Base-by-base conservation (phyloP, 768 basidiomycete species). In the Candolleomyces aberdarensis region DNA sequence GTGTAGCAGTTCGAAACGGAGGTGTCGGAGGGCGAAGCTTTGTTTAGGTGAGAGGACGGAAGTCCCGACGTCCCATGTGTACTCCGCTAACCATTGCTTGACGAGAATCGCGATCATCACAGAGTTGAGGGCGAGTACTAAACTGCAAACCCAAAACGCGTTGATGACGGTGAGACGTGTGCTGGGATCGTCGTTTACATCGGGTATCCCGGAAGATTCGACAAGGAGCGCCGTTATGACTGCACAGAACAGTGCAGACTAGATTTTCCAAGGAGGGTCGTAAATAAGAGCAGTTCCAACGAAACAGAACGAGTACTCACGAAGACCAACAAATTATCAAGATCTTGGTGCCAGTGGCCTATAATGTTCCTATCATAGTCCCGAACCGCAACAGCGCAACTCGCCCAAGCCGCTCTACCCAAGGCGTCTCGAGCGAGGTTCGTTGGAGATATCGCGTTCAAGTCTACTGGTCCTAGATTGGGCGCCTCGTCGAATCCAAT, bases 171-270 rank as follows among this genome's bases (percentile, higher is more conserved):
- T 26, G 26, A 26, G 26, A 26, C 26, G 26, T 26, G 26, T 26
- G 26, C 26, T 26, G 26, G 26, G 26, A 26, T 26, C 26, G 26
- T 26, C 26, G 10, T 11, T 8, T 19, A 51, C 26, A 26, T 26
- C 3, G 26, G 26, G 26, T 2, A 26, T 26, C 26, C 41, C 6
- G 22, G 57, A 46, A 5, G 55, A 41, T 40, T 54, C 54, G 29
- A 61, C 19, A 10, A 50, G 15, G 46, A 47, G 56, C 17, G 51
- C 60, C 17, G 60, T 41, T 3, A 61, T 46, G 54, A 57, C 36
- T 10, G 54, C 60, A 26, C 46, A 61, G 60, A 61, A 61, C 8
- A 61, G 40, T 10, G 40, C 52, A 9, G 60, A 41, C 60, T 61
- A 32, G 26, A 26, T 26, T 26, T 26, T 26, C 26, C 26, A 26